These are phyloP conservation scores for Purshia tridentata DNA, from an alignment of 306 rosid species.

Conservation along the genomic window DNA sequence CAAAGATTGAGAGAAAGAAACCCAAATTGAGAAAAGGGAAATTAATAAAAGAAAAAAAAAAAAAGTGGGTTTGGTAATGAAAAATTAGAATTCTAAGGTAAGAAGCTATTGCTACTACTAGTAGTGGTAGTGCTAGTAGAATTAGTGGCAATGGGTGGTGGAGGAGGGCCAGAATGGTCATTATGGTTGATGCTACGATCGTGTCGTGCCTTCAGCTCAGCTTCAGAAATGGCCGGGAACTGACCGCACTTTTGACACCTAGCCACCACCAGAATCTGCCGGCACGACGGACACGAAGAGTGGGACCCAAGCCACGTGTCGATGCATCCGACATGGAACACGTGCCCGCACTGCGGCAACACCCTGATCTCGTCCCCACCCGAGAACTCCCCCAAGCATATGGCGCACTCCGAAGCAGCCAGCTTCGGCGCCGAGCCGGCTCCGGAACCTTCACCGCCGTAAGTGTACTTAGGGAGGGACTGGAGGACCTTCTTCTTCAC, in stretches of 20 bases:
- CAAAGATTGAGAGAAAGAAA: neutral
- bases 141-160: neutral
- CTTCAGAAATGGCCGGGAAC: constrained; percentile 45
- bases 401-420: constrained; percentile 68
- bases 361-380: constrained; percentile 69
- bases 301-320: constrained; percentile 77
- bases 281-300: constrained; percentile 77
- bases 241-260: constrained; percentile 76
- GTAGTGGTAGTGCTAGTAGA: constrained; percentile 1
- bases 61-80: neutral
- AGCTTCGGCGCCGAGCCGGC: constrained; percentile 32
- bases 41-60: constrained; percentile 8
- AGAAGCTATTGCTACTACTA: constrained; percentile 22
- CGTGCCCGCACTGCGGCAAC: constrained; percentile 72
- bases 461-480: constrained; percentile 64
- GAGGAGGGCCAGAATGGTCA: constrained; percentile 9
- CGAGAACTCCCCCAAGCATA: constrained; percentile 58
- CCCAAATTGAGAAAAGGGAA: constrained; percentile 10
- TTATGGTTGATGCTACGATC: constrained; percentile 15
- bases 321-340: constrained; percentile 60
- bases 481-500: constrained; percentile 74
- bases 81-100: constrained; percentile 36
- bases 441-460: constrained; percentile 20
- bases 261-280: constrained; percentile 55
- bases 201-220: constrained; percentile 34